Percentiles rank a stretch among this genome's conserved stretches.
These are phyloP conservation scores for Geotrichum reessii DNA, from an alignment of 1,139 yeast species.

Conservation along the genomic window DNA sequence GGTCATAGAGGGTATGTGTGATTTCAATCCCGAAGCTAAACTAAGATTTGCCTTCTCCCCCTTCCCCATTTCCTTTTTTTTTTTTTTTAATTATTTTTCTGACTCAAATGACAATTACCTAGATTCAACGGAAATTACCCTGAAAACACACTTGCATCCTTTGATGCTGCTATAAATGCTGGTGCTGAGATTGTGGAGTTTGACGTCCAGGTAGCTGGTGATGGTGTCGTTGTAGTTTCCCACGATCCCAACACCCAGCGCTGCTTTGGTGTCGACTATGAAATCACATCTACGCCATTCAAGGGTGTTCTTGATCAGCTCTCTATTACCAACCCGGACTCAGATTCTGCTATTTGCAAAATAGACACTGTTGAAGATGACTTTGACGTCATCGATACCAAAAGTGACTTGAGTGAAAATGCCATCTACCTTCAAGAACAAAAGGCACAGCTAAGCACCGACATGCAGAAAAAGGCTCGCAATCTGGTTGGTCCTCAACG, in stretches of 20 bases:
- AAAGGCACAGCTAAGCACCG: conserved; percentile 1
- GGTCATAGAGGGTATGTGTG: conserved; percentile 22
- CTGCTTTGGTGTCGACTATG: conserved; percentile 46
- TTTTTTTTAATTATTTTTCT: neutral
- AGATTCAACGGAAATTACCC: conserved; percentile 56
- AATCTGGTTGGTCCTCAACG: conserved; percentile 35
- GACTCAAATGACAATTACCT: neutral
- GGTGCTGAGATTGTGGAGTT: conserved; percentile 77
- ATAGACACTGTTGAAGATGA: neutral
- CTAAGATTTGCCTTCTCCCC: neutral
- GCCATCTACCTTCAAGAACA: neutral
- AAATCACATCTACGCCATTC: conserved; percentile 38
- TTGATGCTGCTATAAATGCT: conserved; percentile 59
- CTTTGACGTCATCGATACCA: neutral
- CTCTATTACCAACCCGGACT: conserved; percentile 6
- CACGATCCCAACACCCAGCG: conserved; percentile 64
- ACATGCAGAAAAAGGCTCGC: conserved; percentile 9
- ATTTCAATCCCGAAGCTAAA: neutral
- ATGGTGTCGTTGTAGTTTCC: conserved; percentile 65
- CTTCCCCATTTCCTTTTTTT: neutral
- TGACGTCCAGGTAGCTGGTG: conserved; percentile 73
- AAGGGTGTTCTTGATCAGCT: conserved; percentile 46
- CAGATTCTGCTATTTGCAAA: neutral
- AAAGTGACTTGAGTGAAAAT: neutral
- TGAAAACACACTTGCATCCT: conserved; percentile 75